Evolutionary conservation across 225 moss, liverwort and hornwort genomes (phyloP).

Genomic region (Bryoerythrophyllum caledonicum): DNA sequence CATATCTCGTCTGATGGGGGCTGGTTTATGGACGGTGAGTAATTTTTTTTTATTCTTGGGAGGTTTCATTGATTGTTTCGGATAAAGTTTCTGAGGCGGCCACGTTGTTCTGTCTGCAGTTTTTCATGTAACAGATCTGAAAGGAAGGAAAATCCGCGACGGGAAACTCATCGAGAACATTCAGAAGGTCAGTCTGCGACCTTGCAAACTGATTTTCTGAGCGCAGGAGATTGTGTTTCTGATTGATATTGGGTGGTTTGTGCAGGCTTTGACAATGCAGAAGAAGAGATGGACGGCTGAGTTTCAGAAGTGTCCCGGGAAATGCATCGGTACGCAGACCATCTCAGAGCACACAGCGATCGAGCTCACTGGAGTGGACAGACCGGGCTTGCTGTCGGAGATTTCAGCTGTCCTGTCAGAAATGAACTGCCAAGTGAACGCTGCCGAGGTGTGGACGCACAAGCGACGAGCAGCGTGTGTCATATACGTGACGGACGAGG

Average conservation of each 20-base stretch:
- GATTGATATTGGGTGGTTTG: neutral
- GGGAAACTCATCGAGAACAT: conserved; percentile 50
- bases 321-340: conserved; percentile 26
- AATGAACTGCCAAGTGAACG: conserved; percentile 44
- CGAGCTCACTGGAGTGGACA: conserved; percentile 66
- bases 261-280: conserved; percentile 38
- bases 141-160: conserved; percentile 57
- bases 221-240: neutral
- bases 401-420: conserved; percentile 44
- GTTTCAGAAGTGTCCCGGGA: conserved; percentile 30
- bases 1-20: conserved; percentile 37
- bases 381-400: conserved; percentile 32
- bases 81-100: neutral
- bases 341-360: conserved; percentile 53
- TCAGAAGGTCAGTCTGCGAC: conserved; percentile 33
- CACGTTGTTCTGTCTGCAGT: conserved; percentile 40
- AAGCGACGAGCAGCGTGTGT: conserved; percentile 54
- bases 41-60: neutral
- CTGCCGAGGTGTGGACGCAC: conserved; percentile 61
- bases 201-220: neutral
- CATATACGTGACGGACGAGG: conserved; percentile 46
- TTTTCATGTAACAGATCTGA: conserved; percentile 67
- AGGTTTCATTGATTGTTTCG: neutral
- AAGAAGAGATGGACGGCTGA: conserved; percentile 28
- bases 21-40: conserved; percentile 46